Conservation (phyloP, 73 alveolate genomes). For the Tetrahymena borealis region DNA sequence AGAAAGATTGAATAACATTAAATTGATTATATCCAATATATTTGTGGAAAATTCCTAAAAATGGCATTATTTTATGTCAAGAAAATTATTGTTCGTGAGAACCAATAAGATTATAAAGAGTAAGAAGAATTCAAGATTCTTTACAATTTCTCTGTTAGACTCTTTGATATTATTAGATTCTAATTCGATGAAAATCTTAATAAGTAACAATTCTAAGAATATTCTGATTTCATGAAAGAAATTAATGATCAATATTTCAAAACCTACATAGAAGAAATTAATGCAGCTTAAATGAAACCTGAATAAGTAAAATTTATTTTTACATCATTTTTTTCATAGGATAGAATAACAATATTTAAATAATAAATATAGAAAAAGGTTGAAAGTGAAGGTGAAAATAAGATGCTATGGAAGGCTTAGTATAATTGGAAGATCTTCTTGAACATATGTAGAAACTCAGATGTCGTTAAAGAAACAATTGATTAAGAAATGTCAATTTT, state of each 20-base stretch:
- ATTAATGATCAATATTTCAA: neutral
- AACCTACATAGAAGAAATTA: neutral
- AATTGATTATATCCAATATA: constrained; percentile 3
- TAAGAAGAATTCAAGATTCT: neutral
- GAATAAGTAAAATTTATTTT: neutral
- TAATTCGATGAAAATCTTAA: neutral
- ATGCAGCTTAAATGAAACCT: neutral
- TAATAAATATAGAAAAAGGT: neutral
- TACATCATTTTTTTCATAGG: neutral
- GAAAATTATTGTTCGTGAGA: neutral
- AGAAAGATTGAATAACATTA: neutral
- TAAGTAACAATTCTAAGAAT: neutral
- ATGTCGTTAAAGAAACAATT: neutral
- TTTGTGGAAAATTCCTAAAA: constrained; percentile 14
- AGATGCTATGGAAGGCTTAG: constrained; percentile 7
- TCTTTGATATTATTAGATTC: neutral
- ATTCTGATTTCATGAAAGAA: neutral
- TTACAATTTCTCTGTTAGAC: neutral
- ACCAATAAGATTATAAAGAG: neutral
- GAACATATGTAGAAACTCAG: constrained; percentile 10
- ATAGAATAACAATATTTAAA: no score
- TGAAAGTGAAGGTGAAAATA: neutral
- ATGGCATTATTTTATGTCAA: neutral
- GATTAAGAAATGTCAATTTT: constrained; percentile 6
- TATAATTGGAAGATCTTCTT: constrained; percentile 28